These are phyloP conservation scores for Penicillium riverlandense DNA, from an alignment of 495 filamentous ascomycete genomes.

Conservation along the genomic window DNA sequence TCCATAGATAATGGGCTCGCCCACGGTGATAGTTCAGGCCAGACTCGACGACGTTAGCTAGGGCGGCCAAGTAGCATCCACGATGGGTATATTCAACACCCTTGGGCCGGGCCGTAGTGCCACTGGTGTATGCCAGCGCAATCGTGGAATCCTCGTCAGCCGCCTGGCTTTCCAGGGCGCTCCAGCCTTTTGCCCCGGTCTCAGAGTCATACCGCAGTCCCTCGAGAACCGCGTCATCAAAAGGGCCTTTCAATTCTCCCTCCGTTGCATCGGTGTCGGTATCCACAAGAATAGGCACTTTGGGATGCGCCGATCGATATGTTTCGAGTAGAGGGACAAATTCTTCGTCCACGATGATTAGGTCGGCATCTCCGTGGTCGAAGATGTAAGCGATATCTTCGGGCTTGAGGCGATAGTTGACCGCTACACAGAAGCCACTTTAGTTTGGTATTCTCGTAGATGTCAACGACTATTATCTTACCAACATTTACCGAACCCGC, in stretches of 20 bases:
- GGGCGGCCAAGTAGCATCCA: conserved; percentile 73
- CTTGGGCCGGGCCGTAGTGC: conserved; percentile 88
- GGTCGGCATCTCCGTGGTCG: conserved; percentile 72
- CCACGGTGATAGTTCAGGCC: conserved; percentile 64
- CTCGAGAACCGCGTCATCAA: conserved; percentile 76
- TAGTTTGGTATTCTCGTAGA: neutral
- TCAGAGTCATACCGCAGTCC: conserved; percentile 63
- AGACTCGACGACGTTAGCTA: conserved; percentile 84
- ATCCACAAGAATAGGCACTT: conserved; percentile 69
- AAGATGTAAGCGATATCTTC: conserved; percentile 92
- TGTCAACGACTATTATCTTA: conserved; percentile 10
- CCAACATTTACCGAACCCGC: conserved; percentile 74
- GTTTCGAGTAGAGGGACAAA: conserved; percentile 59
- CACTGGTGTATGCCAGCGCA: conserved; percentile 86
- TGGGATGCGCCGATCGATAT: conserved; percentile 51
- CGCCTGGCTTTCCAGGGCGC: conserved; percentile 59
- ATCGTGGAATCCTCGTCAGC: conserved; percentile 71
- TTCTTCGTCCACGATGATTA: conserved; percentile 83
- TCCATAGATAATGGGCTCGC: conserved; percentile 83
- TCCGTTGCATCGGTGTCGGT: conserved; percentile 74
- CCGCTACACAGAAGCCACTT: conserved; percentile 30
- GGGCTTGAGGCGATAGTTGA: conserved; percentile 85
- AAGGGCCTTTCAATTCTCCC: conserved; percentile 68
- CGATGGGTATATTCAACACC: conserved; percentile 91
- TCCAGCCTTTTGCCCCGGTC: conserved; percentile 65